Conservation (phyloP, 2,329 filamentous ascomycete genomes). For the Fusarium irregulare region DNA sequence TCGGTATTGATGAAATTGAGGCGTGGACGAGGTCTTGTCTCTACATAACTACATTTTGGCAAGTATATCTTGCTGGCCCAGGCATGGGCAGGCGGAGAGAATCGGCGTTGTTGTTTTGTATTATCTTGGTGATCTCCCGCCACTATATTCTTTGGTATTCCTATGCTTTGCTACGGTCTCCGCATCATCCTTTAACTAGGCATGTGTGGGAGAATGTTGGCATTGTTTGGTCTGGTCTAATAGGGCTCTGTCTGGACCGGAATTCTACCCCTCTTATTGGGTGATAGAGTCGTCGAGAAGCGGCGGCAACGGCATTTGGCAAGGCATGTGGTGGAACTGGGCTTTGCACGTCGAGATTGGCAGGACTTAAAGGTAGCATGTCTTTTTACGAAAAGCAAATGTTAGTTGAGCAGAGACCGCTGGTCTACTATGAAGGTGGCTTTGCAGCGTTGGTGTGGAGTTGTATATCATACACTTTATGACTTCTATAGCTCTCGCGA, state of each 20-base stretch:
- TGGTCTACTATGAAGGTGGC: slow-evolving; percentile 1
- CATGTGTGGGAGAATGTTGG: not conserved
- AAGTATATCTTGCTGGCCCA: slow-evolving; percentile 33
- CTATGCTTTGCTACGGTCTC: slow-evolving; percentile 7
- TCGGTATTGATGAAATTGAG: slow-evolving; percentile 30
- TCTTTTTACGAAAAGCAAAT: slow-evolving; percentile 6
- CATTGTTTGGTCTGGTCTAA: slow-evolving; percentile 39
- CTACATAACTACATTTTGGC: slow-evolving; percentile 37
- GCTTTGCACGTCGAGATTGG: slow-evolving; percentile 39
- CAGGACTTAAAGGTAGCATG: slow-evolving; percentile 27
- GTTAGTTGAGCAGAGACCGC: slow-evolving; percentile 22
- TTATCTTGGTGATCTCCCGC: slow-evolving; percentile 28
- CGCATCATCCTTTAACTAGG: slow-evolving; percentile 4
- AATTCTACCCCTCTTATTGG: slow-evolving; percentile 30
- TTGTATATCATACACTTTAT: slow-evolving; percentile 43
- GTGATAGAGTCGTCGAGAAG: slow-evolving; percentile 41
- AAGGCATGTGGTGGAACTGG: slow-evolving; percentile 4
- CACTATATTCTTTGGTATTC: slow-evolving; percentile 32
- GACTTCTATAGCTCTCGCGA: slow-evolving; percentile 26
- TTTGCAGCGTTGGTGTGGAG: slow-evolving; percentile 11
- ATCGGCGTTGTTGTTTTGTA: slow-evolving; percentile 45
- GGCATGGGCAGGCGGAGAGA: slow-evolving; percentile 36
- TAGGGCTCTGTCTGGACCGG: slow-evolving; percentile 34
- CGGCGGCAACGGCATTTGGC: slow-evolving; percentile 25
- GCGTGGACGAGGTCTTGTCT: slow-evolving; percentile 27